Base-by-base conservation (phyloP, 129 eudicot genomes). In the Logfia minima region DNA sequence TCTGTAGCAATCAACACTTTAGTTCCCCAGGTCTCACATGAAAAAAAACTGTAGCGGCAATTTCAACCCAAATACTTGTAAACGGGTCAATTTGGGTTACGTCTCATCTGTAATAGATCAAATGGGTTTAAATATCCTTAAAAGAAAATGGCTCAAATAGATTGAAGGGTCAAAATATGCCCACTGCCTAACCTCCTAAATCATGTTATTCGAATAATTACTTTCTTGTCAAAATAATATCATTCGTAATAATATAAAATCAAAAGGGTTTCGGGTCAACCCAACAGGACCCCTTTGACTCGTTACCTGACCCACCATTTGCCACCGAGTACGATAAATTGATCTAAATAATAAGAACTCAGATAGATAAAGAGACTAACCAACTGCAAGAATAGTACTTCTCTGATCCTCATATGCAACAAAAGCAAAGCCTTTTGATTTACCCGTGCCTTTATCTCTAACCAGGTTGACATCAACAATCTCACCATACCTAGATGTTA, bases 321-420 rank as follows among this genome's bases (percentile, higher is more conserved):
- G 31, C 29, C 52, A 58, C 55, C 14, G n/a, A n/a, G 52, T 56
- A 66, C 18, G 6, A 31, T 63, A 73, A 60, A 59, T 23, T 60
- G 19, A 61, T 7, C 41, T 16, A 68, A 17, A n/a, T 7, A 43
- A 58, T 29, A 13, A 45, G 59, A 67, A 66, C 28, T 66, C 66
- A 56, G 64, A 59, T 22, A 11, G 29, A 60, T 9, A 56, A 14
- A 67, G 80, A 66, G 86, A 86, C 93, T n/a, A 16, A 92, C 98
- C 98, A n/a, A 93, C 98, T 70, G 99, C 97, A 72, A 94, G 96
- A 82, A 74, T 84, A 60, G 97, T 91, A 72, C 99, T 94, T 68
- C 99, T 88, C 67, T 94, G 98, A 84, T 94, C 98, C 87, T 94
- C 98, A 66, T 94, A 94, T 19, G 98, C 98, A 80, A 94, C 79